phyloP scores from a whole-genome alignment of 495 filamentous ascomycete species.

The Penicillium dipodomyicola region DNA sequence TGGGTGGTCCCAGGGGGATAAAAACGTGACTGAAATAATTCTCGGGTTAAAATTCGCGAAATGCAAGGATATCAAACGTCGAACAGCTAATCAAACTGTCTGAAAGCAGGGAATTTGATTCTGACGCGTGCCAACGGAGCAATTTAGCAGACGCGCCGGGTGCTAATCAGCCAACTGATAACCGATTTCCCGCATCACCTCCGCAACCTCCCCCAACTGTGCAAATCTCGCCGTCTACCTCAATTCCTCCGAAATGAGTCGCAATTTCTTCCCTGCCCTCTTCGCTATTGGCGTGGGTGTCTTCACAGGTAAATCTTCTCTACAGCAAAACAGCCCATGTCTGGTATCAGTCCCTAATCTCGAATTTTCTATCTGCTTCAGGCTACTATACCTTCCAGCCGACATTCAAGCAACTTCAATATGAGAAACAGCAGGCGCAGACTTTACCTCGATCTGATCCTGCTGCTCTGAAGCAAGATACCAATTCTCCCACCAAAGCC shows the following conservation, averaged over 20 bases:
- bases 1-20: slow-evolving; percentile 8
- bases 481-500: background rate
- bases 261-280: slow-evolving; percentile 39
- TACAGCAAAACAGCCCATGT: background rate
- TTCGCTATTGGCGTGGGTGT: slow-evolving; percentile 44
- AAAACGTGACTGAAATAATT: background rate
- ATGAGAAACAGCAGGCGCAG: slow-evolving; percentile 14
- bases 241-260: slow-evolving; percentile 34
- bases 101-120: slow-evolving; percentile 2
- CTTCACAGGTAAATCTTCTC: slow-evolving; percentile 32
- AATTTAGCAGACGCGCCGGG: slow-evolving; percentile 19
- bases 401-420: slow-evolving; percentile 24
- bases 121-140: slow-evolving; percentile 37
- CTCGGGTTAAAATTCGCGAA: slow-evolving; percentile 1
- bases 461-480: slow-evolving; percentile 2
- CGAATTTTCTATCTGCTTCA: slow-evolving; percentile 17
- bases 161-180: slow-evolving; percentile 16
- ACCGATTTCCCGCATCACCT: slow-evolving; percentile 10
- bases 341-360: slow-evolving; percentile 12
- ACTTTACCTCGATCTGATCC: slow-evolving; percentile 1
- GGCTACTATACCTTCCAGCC: slow-evolving; percentile 37
- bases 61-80: background rate
- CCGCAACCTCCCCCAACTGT: slow-evolving; percentile 9
- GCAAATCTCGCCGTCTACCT: background rate
- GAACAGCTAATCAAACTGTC: background rate